A percentile compares a stretch with the other conserved stretches of the same genome.
phyloP scores from a whole-genome alignment of 352 stramenopile genomes.

The Phytophthora boehmeriae region DNA sequence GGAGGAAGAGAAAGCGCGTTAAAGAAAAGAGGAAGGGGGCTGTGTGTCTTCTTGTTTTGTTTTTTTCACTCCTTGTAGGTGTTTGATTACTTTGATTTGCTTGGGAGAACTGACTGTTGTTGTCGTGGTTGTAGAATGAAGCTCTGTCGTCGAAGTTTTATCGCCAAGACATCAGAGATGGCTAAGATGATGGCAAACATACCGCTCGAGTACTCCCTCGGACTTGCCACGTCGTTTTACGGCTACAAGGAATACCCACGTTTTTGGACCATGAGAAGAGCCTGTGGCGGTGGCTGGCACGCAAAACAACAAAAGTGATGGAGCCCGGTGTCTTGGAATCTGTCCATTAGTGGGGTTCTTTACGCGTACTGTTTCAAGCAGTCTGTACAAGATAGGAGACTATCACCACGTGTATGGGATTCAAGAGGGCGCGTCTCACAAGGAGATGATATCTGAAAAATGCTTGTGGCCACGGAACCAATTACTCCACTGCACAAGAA shows the following conservation, averaged over 20 bases:
- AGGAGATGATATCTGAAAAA: too few species aligned
- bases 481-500: too few species aligned
- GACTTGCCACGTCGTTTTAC: conserved; percentile 1
- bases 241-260: conserved; percentile 4
- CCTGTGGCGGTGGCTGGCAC: conserved; percentile 6
- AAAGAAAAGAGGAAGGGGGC: conserved; percentile 36
- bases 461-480: too few species aligned
- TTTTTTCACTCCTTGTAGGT: conserved; percentile 15
- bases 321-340: not conserved
- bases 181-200: too few species aligned
- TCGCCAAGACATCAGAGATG: too few species aligned
- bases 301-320: too few species aligned
- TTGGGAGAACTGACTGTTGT: not conserved
- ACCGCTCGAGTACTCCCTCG: conserved; percentile 11
- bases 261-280: not conserved
- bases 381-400: conserved; percentile 1
- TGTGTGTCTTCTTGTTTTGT: conserved; percentile 47
- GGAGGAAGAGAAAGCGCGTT: conserved; percentile 18
- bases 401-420: too few species aligned
- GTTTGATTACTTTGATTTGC: not conserved
- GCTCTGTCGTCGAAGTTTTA: too few species aligned
- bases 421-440: too few species aligned
- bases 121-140: not conserved
- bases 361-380: conserved; percentile 6
- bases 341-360: conserved; percentile 5